phyloP scores from a whole-genome alignment of 495 filamentous ascomycete species.

The Talaromyces ruber region DNA sequence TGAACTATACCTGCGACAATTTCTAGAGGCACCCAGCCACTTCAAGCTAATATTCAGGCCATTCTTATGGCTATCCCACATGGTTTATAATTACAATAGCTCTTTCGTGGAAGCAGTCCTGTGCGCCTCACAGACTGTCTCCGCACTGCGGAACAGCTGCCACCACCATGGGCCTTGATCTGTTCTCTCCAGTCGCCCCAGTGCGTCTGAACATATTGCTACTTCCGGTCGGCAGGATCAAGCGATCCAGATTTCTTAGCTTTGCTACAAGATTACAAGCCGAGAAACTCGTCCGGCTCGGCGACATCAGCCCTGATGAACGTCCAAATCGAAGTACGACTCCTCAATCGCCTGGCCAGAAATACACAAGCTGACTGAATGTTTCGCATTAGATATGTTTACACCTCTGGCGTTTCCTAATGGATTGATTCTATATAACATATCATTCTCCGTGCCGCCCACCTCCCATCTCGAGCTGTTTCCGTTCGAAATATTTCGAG shows the following conservation, averaged over 20 bases:
- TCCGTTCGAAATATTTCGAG: conserved; percentile 78
- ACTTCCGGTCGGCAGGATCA: conserved; percentile 79
- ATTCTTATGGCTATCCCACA: conserved; percentile 10
- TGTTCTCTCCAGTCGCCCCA: conserved; percentile 79
- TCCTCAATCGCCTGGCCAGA: conserved; percentile 9
- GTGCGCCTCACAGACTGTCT: conserved; percentile 23
- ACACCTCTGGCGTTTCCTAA: conserved; percentile 86
- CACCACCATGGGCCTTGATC: conserved; percentile 76
- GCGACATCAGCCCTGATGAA: conserved; percentile 83
- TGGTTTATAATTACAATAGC: conserved; percentile 16
- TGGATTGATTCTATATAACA: conserved; percentile 83
- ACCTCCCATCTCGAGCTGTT: conserved; percentile 68
- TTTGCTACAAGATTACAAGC: conserved; percentile 71
- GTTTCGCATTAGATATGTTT: conserved; percentile 67
- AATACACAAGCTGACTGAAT: conserved; percentile 8
- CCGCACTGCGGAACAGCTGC: conserved; percentile 25
- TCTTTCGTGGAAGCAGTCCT: conserved; percentile 27
- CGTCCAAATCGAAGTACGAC: conserved; percentile 75
- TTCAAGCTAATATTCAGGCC: background rate
- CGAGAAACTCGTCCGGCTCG: conserved; percentile 77
- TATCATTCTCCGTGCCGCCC: conserved; percentile 69
- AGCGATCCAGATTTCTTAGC: conserved; percentile 64
- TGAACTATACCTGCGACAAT: background rate
- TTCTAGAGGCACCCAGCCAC: background rate
- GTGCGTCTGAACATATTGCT: conserved; percentile 78